Percentiles rank a stretch among this genome's conserved stretches.
Evolutionary conservation across 2,329 filamentous ascomycete genomes (phyloP).

Genomic region (Diaporthe sp.): DNA sequence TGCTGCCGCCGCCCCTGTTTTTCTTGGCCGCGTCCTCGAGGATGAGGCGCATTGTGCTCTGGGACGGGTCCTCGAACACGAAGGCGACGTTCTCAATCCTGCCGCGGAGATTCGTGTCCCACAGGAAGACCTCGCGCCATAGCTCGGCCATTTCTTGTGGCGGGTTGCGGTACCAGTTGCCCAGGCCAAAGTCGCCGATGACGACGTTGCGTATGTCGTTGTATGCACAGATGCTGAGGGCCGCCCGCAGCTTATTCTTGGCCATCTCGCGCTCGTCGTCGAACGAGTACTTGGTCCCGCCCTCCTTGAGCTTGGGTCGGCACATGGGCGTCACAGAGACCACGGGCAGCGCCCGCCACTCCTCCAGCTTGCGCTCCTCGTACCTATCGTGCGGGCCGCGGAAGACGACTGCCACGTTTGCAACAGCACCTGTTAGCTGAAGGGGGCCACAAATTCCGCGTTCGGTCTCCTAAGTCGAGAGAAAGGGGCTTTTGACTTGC

Average conservation of each 20-base stretch:
- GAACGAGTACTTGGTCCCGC: constrained; percentile 77
- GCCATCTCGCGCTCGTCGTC: constrained; percentile 77
- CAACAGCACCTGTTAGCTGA: not conserved
- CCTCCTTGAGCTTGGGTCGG: constrained; percentile 77
- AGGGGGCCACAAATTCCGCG: not conserved
- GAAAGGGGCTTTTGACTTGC: constrained; percentile 50
- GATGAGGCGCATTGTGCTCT: constrained; percentile 65
- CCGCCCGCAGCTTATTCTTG: constrained; percentile 76
- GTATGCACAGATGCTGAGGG: constrained; percentile 75
- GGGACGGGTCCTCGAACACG: constrained; percentile 68
- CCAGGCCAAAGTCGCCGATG: constrained; percentile 73
- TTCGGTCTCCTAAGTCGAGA: not conserved
- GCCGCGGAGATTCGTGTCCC: constrained; percentile 70
- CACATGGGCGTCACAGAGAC: constrained; percentile 78
- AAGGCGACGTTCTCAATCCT: constrained; percentile 72
- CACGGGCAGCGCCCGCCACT: constrained; percentile 73
- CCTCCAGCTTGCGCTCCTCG: constrained; percentile 60
- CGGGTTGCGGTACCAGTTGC: constrained; percentile 72
- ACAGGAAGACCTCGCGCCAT: constrained; percentile 73
- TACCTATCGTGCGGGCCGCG: constrained; percentile 76
- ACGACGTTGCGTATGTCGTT: constrained; percentile 67
- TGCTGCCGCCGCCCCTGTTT: constrained; percentile 48
- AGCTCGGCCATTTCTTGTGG: constrained; percentile 72
- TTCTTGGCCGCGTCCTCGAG: constrained; percentile 67
- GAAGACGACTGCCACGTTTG: constrained; percentile 68